Evolutionary conservation across 306 rosid genomes (phyloP).

Genomic region (Ormosia semicastrata): DNA sequence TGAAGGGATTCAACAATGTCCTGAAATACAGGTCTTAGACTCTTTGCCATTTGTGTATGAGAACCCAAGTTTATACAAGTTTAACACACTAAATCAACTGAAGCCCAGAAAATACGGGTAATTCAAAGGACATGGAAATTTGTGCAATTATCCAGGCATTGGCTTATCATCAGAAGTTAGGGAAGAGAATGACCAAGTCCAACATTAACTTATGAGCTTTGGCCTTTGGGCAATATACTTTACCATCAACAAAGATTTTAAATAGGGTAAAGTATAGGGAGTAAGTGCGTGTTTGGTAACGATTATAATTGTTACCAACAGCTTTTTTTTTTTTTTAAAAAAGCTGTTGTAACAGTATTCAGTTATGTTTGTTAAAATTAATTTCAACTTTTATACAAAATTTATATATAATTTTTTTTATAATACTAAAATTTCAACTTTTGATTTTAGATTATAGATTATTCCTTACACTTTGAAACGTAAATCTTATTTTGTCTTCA

Average conservation of each 20-base stretch:
- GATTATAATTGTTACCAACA: no score
- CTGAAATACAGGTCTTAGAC: neutral
- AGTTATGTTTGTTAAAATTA: no score
- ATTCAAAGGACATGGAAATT: neutral
- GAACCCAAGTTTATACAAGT: neutral
- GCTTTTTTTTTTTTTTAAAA: no score
- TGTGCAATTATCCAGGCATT: neutral
- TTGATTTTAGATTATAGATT: no score
- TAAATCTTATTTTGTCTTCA: no score
- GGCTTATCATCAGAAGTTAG: neutral
- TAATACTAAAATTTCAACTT: no score
- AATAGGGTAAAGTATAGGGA: neutral
- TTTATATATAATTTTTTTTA: no score
- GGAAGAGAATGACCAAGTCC: neutral
- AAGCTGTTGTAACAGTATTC: no score
- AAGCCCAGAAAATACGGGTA: neutral
- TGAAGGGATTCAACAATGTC: conserved; percentile 2
- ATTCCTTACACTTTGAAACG: no score
- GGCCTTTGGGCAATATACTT: neutral
- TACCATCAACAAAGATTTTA: neutral
- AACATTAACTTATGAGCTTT: neutral
- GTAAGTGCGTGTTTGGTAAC: no score
- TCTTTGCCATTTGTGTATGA: neutral
- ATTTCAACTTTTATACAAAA: no score
- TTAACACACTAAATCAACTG: neutral